A percentile compares a stretch with the other conserved stretches of the same genome.
Conservation (phyloP, 225 moss, liverwort and hornwort genomes). For the Climacium dendroides region DNA sequence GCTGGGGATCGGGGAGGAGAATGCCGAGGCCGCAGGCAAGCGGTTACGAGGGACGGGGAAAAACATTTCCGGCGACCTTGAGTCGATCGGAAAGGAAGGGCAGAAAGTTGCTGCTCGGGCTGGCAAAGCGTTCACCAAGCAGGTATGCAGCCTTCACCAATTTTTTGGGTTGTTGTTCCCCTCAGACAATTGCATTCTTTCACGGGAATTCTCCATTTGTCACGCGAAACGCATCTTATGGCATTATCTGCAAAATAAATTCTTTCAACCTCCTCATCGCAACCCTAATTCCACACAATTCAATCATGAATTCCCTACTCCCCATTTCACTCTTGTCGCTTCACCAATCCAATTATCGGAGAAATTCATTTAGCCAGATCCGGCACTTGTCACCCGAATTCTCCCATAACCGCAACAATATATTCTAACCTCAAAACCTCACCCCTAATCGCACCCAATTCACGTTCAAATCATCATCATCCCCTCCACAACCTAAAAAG, state of each 20-base stretch:
- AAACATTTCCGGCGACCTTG: conserved; percentile 3
- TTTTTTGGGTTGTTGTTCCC: neutral
- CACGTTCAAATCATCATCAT: neutral
- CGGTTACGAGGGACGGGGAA: conserved; percentile 17
- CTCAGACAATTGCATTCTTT: neutral
- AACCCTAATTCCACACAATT: neutral
- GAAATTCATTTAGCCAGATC: neutral
- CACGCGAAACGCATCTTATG: neutral
- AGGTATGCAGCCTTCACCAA: neutral
- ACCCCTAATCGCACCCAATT: neutral
- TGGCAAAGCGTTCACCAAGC: conserved; percentile 1
- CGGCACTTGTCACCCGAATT: neutral
- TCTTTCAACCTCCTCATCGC: neutral
- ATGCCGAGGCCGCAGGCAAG: conserved; percentile 32
- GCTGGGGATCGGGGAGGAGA: conserved; percentile 30
- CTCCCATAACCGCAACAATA: neutral
- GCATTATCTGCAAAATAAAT: neutral
- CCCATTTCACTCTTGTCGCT: neutral
- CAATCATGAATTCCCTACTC: neutral
- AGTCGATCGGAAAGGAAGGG: conserved; percentile 35
- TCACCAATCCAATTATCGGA: neutral
- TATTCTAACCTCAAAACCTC: neutral
- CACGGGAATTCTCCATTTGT: neutral
- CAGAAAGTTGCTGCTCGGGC: conserved; percentile 10
- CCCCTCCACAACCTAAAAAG: too few relatives aligned